Base-by-base conservation (phyloP, 2,329 filamentous ascomycete genomes). In the Scytalidium lignicola region DNA sequence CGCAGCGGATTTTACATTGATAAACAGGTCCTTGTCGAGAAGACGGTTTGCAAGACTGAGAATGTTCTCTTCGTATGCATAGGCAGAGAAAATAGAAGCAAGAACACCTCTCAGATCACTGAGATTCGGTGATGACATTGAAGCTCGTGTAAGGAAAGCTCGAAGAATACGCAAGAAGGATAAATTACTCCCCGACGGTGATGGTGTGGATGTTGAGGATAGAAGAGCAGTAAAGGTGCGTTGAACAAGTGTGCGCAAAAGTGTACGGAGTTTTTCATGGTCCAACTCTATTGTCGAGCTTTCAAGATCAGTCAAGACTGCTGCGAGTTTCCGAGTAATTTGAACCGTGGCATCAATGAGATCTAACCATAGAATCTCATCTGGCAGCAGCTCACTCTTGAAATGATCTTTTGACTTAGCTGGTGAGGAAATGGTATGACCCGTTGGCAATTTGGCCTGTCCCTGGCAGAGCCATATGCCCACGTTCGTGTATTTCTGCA, bases 381-480 rank as follows among this genome's bases (percentile, higher is more conserved):
- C 76, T 0, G 73, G 58, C 2, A 74, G 74, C 10, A 85, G 70
- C 39, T 74, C 72, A 19, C 44, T 48, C 2, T 65, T 66, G 1
- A 67, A 57, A 4, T 67, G 58, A 3, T 67, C 60, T 48, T 79
- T 76, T 51, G 67, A 79, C 66, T 67, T 80, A 67, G 52, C 65
- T 74, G 6, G 68, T 66, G 55, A 67, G 73, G 47, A 64, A 59
- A 51, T 70, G 68, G 43, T 2, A 49, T 51, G 52, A 19, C 47
- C 52, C 44, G 65, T 64, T 5, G 73, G 67, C 0, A 77, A 79
- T 60, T 86, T 88, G 44, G 82, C 89, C 64, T 96, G 90, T 1
- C 86, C 83, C 67, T 95, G 89, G 59, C 93, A 97, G 12, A 99
- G 74, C 93, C 93, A 99, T 45, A 95, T 92, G 13, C 95, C 93